Conservation (phyloP, 305 asterid species). For the Petunia hybrid region DNA sequence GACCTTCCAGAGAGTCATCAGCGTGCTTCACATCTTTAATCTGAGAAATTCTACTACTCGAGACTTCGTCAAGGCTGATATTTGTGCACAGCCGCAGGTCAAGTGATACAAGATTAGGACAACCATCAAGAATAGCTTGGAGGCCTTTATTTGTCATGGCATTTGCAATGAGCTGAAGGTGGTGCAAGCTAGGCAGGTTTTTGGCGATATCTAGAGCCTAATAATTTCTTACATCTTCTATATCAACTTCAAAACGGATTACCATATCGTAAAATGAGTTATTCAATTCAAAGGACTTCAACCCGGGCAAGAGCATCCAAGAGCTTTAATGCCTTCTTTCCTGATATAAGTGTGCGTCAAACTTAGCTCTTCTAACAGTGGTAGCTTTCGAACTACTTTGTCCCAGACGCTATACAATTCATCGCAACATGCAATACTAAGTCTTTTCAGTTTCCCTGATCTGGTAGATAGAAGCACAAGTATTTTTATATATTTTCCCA, state of each 20-base stretch:
- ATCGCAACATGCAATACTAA: not conserved
- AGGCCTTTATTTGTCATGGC: conserved; percentile 53
- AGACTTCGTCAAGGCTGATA: conserved; percentile 34
- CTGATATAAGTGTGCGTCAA: not conserved
- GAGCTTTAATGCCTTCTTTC: not conserved
- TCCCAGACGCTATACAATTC: not conserved
- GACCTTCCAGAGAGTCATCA: not conserved
- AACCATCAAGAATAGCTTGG: conserved; percentile 53
- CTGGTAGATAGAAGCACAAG: too few relatives aligned
- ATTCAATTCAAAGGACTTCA: conserved; percentile 2
- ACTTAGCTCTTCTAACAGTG: conserved; percentile 35
- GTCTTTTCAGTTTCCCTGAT: too few relatives aligned
- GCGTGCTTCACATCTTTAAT: conserved; percentile 42
- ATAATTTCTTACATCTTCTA: conserved; percentile 26
- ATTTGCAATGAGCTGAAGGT: conserved; percentile 52
- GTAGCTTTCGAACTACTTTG: conserved; percentile 28
- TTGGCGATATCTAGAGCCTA: conserved; percentile 48
- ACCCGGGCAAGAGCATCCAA: too few relatives aligned
- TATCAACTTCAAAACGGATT: not conserved
- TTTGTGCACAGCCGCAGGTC: conserved; percentile 53
- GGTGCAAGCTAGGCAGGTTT: conserved; percentile 48
- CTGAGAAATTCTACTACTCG: conserved; percentile 41
- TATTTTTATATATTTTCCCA: conserved; percentile 26
- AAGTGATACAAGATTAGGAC: conserved; percentile 50
- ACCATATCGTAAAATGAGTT: conserved; percentile 16